Evolutionary conservation across 1,284 basidiomycete species (phyloP).

Genomic region (Cryptococcus jaspeensis): DNA sequence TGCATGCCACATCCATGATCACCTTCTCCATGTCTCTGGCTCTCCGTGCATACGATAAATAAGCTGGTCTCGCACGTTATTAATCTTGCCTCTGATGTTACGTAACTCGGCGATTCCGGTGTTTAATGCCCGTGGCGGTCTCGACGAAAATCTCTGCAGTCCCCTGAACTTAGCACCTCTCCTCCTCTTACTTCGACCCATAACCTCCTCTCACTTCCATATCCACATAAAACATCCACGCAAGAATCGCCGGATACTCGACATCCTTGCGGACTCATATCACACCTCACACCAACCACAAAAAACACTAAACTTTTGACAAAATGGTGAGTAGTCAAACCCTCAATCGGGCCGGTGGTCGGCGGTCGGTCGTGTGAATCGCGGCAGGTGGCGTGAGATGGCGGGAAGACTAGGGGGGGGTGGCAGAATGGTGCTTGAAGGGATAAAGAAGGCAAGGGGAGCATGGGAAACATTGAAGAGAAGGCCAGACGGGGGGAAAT

Average conservation of each 20-base stretch:
- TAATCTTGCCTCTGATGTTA: too few species aligned
- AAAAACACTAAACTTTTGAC: slow-evolving; percentile 9
- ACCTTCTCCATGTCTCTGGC: too few species aligned
- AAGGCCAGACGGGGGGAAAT: background rate
- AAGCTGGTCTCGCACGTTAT: too few species aligned
- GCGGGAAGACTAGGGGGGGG: background rate
- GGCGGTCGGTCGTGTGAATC: slow-evolving; percentile 1
- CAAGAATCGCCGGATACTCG: slow-evolving; percentile 13
- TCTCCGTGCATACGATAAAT: too few species aligned
- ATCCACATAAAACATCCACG: slow-evolving; percentile 10
- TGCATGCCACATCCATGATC: too few species aligned
- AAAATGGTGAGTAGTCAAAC: slow-evolving; percentile 23
- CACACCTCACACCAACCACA: slow-evolving; percentile 7
- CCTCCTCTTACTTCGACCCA: slow-evolving; percentile 10
- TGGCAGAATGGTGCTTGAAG: background rate
- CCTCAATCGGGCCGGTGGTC: background rate
- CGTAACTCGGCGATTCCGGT: too few species aligned
- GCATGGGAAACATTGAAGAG: background rate
- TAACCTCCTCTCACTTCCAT: slow-evolving; percentile 3
- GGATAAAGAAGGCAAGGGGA: too few species aligned
- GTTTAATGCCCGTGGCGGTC: too few species aligned
- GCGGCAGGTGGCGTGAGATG: background rate
- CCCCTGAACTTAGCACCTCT: background rate
- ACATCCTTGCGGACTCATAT: slow-evolving; percentile 16
- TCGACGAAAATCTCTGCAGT: too few species aligned